Conservation (phyloP, 371 early-diverging fungal genomes). For the Funneliformis caledonium region DNA sequence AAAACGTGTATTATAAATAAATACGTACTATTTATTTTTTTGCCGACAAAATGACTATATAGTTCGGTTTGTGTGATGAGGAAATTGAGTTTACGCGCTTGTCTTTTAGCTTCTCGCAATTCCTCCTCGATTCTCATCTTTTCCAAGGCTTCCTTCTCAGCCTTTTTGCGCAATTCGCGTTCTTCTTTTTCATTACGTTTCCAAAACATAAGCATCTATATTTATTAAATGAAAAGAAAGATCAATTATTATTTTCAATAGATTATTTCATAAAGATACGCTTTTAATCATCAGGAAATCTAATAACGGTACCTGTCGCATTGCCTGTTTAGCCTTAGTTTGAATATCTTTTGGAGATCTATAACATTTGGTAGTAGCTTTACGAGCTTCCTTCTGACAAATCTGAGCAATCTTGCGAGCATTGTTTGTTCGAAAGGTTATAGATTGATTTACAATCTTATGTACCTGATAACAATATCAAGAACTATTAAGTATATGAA, state of each 20-base stretch:
- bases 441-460: conserved; percentile 59
- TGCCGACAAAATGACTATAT: conserved; percentile 95
- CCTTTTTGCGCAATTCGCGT: conserved; percentile 87
- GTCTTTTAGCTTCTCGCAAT: conserved; percentile 85
- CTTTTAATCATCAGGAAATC: not conserved
- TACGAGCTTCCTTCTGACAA: conserved; percentile 58
- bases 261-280: conserved; percentile 18
- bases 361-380: conserved; percentile 53
- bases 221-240: not conserved
- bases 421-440: conserved; percentile 59
- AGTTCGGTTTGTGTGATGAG: conserved; percentile 97
- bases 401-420: conserved; percentile 61
- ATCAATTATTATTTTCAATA: not conserved
- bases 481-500: not conserved
- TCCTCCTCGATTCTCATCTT: conserved; percentile 86
- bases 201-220: conserved; percentile 84
- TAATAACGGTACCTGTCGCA: conserved; percentile 47
- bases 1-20: conserved; percentile 41
- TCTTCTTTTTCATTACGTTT: conserved; percentile 90
- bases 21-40: conserved; percentile 64
- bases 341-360: conserved; percentile 55
- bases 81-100: conserved; percentile 95
- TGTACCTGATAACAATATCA: conserved; percentile 47
- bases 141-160: conserved; percentile 90
- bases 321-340: conserved; percentile 53